phyloP scores from a whole-genome alignment of 2,329 filamentous ascomycete species.

The Nigrospora osmanthi region DNA sequence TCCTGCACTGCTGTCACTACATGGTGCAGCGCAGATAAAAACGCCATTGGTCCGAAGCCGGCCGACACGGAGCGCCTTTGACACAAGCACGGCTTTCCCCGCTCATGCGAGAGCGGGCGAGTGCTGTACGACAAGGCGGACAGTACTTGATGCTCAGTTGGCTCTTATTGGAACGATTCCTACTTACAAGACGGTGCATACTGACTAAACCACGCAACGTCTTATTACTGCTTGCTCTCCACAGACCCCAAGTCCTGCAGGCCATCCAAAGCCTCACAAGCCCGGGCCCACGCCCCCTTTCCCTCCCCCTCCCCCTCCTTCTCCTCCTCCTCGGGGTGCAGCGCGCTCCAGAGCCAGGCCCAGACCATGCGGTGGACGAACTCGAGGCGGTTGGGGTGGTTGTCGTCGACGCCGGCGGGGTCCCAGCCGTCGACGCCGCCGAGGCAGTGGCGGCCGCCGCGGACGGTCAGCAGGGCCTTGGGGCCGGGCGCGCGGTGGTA shows the following conservation, averaged over 20 bases:
- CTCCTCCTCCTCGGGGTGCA: conserved; percentile 13
- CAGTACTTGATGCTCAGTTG: too few species aligned
- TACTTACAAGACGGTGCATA: too few species aligned
- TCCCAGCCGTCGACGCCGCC: conserved; percentile 31
- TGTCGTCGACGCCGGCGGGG: conserved; percentile 21
- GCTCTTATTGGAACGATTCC: too few species aligned
- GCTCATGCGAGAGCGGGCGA: too few species aligned
- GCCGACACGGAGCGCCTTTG: too few species aligned
- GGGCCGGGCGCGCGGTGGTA: conserved; percentile 22
- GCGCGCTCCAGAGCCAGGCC: conserved; percentile 27
- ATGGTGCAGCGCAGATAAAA: too few species aligned
- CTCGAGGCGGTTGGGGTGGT: conserved; percentile 23
- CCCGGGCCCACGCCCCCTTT: conserved; percentile 21
- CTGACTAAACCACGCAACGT: too few species aligned
- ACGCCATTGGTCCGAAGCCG: too few species aligned
- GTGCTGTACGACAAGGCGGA: too few species aligned
- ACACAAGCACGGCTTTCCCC: too few species aligned
- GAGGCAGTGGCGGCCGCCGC: conserved; percentile 25
- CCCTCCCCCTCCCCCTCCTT: conserved; percentile 15
- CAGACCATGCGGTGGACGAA: conserved; percentile 27
- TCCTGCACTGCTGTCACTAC: too few species aligned
- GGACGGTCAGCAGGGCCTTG: conserved; percentile 25
- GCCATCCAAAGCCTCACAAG: conserved; percentile 15
- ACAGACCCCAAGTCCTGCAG: conserved; percentile 16
- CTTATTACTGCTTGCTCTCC: conserved; percentile 17